Evolutionary conservation across 805 yeast species (phyloP), one percentile per base, ranked within the genome.

Genomic region (Sugiyamaella americana): DNA sequence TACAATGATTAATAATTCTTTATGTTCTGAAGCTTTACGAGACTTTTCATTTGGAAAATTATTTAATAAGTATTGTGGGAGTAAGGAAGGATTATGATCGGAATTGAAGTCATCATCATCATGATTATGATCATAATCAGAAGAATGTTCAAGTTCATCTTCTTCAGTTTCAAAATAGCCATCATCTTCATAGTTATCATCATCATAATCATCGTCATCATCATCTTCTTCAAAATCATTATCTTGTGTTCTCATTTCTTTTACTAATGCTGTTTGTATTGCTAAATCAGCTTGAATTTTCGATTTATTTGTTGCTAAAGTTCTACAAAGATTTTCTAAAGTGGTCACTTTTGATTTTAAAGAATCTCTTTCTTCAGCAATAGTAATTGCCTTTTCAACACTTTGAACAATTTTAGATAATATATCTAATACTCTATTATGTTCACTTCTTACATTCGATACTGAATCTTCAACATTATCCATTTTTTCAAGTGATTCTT

Each of bases 321-420:
- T 6, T 17, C 41, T 8, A 13, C 41, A 38, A 21, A 38, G 23
- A 8, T 8, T 11, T 30, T 38, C 29, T 8, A 38, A 19, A 8
- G 41, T 38, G 10, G 8, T 13, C 16, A 38, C 26, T 21, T 38
- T 41, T 34, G 41, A 40, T 18, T 44, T 41, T 16, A 45, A 41
- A n/a, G 17, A 40, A 37, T 49, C 52, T 39, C 51, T 48, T 21
- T 45, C 50, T 44, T 52, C 50, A 40, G 52, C 53, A 13, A 52
- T 49, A 38, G 39, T 50, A 34, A 41, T 43, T 16, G 51, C 44
- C 40, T 44, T 52, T 30, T 52, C 51, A n/a, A 49, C 43, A 51
- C 6, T 41, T 10, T 16, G 17, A 10, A 6, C 32, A 8, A 13
- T 26, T 8, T 13, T 8, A 13, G 32, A 26, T 13, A 26, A 8